Evolutionary conservation across 2,329 filamentous ascomycete genomes (phyloP), one percentile per base, ranked within the genome.

Genomic region (Tolypocladium inflatum): DNA sequence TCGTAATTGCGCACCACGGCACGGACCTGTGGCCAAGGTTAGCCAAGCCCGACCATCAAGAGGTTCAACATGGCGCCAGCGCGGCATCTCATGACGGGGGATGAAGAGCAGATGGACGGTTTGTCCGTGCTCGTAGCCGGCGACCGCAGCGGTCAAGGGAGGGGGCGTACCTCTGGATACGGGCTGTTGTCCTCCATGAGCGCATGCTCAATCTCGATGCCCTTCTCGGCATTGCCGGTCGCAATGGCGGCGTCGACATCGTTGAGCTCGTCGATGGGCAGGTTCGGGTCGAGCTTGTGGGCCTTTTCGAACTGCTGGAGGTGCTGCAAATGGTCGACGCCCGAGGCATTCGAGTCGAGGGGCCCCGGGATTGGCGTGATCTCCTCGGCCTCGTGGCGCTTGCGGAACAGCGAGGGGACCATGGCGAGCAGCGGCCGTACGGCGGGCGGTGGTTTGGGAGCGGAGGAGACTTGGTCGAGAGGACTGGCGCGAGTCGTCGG

Each of bases 1-100:
- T 88, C 85, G 66, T 80, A 79, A 67, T 87, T 87, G 60, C 81
- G 76, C 21, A 88, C 85, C 21, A 85, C 82, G 33, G 84, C 81
- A 63, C 85, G 82, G 57, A 87, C 85, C 73, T 86, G 74, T n/a
- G 37, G 15, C 45, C 35, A 26, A 21, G 10, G 45, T 50, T 19
- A 50, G 45, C 26, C 26, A 30, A 30, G 7, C 30, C 3, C 7
- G 21, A 19, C 41, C 2, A 2, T n/a, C 6, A 33, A 30, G 15
- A n/a, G 2, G 26, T 6, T 19, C 23, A 33, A 15, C 21, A 10
- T 23, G 9, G 21, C 21, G 4, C 42, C 42, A 6, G 23, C 51
- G 4, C 42, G 55, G 60, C 45, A 60, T 56, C 21, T 13, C 7
- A 6, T n/a, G 26, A 43, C 2, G 21, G 11, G 50, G 6, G n/a